Evolutionary conservation across 768 basidiomycete genomes (phyloP).

Genomic region (Coprinopsis sp.): DNA sequence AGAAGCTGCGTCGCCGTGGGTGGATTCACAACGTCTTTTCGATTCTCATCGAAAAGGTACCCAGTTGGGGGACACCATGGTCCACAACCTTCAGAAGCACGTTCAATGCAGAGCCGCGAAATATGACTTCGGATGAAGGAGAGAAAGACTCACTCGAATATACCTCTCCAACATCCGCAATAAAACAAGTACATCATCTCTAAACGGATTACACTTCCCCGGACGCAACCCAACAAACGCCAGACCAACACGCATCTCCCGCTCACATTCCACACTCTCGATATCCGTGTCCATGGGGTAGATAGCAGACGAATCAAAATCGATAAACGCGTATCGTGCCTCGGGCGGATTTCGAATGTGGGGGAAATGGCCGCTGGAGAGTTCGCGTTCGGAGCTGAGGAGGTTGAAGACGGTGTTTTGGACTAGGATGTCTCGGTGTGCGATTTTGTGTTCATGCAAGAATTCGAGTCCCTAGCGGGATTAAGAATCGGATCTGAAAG

Average conservation of each 20-base stretch:
- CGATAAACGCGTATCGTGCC: slow-evolving; percentile 1
- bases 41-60: too few relatives aligned
- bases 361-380: not conserved
- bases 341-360: not conserved
- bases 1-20: too few relatives aligned
- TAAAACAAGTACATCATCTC: not conserved
- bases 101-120: too few relatives aligned
- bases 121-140: too few relatives aligned
- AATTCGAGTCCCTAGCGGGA: slow-evolving; percentile 12
- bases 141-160: not conserved
- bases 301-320: not conserved
- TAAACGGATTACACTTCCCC: slow-evolving; percentile 3
- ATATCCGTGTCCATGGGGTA: slow-evolving; percentile 4
- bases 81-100: too few relatives aligned
- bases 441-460: slow-evolving; percentile 13
- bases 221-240: not conserved
- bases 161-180: not conserved
- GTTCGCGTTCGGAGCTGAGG: not conserved
- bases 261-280: not conserved
- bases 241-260: not conserved
- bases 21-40: too few relatives aligned
- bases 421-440: slow-evolving; percentile 9
- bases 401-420: slow-evolving; percentile 11
- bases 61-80: too few relatives aligned
- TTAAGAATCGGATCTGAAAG: not conserved